Evolutionary conservation across 1,139 yeast genomes (phyloP), one percentile per base, ranked within the genome.

Genomic region (Suhomyces terraborum): DNA sequence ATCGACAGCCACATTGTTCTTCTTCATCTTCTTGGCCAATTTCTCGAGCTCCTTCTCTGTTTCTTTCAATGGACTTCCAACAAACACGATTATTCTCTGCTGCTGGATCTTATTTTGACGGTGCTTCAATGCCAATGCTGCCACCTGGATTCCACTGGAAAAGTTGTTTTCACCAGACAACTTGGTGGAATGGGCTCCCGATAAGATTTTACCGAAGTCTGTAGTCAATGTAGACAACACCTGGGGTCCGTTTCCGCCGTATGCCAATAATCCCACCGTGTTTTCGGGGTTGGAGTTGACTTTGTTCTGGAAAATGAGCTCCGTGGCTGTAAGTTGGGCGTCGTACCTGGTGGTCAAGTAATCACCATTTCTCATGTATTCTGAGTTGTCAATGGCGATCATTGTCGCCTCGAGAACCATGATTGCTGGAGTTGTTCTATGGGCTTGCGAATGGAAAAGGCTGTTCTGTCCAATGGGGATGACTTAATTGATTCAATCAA

Each of bases 361-460:
- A 64, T 94, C 98, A 30, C 98, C 98, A 61, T 93, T 93, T 58
- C 98, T 78, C 80, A 91, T 87, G 64, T 77, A 93, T 68, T 94
- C 98, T 45, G 97, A 88, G 75, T 89, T 91, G 69, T 94, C 98
- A 58, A 93, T 80, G 55, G 89, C 88, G 51, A 93, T 80, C 88
- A 93, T 91, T 14, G 97, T 87, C 49, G 98, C 98, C 69, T 93
- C 98, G 58, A 91, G 80, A 51, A 84, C 96, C 96, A 88, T 88
- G 38, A 49, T 64, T 54, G 28, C 14, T 17, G 28, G 25, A 8
- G 13, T 10, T 4, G 24, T 32, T n/a, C n/a, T n/a, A n/a, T n/a
- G n/a, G n/a, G n/a, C n/a, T n/a, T n/a, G n/a, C n/a, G n/a, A n/a
- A n/a, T n/a, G n/a, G n/a, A n/a, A n/a, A n/a, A n/a, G n/a, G n/a